Conservation (phyloP, 768 basidiomycete genomes). For the Mycena galopus region DNA sequence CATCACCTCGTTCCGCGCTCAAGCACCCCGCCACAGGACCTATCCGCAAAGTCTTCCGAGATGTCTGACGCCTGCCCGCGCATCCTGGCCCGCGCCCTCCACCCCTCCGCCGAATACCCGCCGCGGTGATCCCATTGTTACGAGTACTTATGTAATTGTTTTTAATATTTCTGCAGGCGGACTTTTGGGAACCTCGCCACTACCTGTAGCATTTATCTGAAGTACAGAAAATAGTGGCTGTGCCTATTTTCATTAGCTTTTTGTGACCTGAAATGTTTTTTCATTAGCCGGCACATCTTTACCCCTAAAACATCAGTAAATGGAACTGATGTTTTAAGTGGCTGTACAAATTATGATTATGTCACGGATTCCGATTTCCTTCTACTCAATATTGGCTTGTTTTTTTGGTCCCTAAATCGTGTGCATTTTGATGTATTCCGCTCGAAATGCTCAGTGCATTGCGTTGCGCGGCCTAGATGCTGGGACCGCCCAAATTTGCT, state of each 20-base stretch:
- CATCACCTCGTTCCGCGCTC: no score
- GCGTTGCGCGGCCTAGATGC: neutral
- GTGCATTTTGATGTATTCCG: neutral
- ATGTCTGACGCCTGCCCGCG: no score
- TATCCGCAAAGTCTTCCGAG: no score
- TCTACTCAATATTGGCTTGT: neutral
- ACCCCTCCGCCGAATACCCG: no score
- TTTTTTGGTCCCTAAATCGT: neutral
- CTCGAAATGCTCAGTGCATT: neutral
- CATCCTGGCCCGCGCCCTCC: no score
- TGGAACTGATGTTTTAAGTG: neutral
- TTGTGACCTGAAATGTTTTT: no score
- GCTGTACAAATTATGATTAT: neutral
- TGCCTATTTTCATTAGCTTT: no score
- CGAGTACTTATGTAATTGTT: neutral
- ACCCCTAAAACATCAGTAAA: neutral
- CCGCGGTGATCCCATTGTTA: no score
- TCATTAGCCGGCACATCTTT: neutral
- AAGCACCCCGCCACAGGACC: no score
- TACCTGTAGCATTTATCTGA: neutral
- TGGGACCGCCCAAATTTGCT: neutral
- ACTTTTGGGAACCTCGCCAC: no score
- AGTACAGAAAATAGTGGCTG: no score
- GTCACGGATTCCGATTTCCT: neutral
- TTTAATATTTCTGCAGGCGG: neutral